Conservation (phyloP, 2,329 filamentous ascomycete genomes). For the Diaporthe amygdali region DNA sequence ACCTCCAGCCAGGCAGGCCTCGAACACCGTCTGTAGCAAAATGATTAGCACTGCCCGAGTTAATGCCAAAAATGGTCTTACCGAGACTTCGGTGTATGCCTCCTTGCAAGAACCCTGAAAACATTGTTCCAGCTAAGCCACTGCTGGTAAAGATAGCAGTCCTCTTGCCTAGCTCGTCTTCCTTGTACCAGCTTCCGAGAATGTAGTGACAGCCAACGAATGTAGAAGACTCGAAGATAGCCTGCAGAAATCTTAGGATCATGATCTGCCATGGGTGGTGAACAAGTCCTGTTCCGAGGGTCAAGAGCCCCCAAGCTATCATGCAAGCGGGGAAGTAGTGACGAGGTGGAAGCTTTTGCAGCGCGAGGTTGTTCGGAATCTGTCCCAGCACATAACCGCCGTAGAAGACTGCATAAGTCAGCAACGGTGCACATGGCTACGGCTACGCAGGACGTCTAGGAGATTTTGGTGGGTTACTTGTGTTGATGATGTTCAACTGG, state of each 20-base stretch:
- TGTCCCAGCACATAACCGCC: constrained; percentile 18
- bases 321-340: not conserved
- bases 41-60: not conserved
- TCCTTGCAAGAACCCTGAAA: constrained; percentile 3
- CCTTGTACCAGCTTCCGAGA: constrained; percentile 14
- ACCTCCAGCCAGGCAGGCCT: constrained; percentile 10
- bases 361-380: constrained; percentile 19
- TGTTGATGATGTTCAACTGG: constrained; percentile 21
- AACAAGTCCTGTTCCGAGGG: constrained; percentile 10
- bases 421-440: too few relatives aligned
- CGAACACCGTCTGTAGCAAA: not conserved
- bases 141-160: constrained; percentile 12
- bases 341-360: not conserved
- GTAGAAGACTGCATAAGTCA: constrained; percentile 13
- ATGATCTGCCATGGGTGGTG: constrained; percentile 13
- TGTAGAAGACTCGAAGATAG: not conserved
- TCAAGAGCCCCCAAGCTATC: constrained; percentile 10
- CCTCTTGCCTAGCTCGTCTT: constrained; percentile 9
- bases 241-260: constrained; percentile 10
- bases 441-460: too few relatives aligned
- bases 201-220: constrained; percentile 5
- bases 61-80: not conserved
- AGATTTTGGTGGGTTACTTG: too few relatives aligned
- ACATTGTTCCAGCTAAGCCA: constrained; percentile 12
- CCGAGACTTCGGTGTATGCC: not conserved